Conservation (phyloP, 2,329 filamentous ascomycete genomes). For the Aspergillus niger region DNA sequence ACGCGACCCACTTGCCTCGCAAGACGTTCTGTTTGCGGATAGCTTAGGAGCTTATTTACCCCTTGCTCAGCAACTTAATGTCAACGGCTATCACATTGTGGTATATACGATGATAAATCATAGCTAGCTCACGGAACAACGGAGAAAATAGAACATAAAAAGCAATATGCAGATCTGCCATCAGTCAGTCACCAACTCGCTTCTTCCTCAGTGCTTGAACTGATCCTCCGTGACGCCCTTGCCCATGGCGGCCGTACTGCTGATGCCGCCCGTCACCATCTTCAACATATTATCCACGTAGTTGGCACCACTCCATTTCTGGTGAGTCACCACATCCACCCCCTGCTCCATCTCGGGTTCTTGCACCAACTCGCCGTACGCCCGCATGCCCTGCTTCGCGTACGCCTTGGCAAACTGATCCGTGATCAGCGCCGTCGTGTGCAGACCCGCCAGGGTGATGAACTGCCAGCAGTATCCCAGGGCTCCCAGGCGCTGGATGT, state of each 20-base stretch:
- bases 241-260: conserved; percentile 92
- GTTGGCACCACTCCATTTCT: conserved; percentile 96
- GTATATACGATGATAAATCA: background rate
- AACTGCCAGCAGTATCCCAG: conserved; percentile 99
- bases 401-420: conserved; percentile 86
- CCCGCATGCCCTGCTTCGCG: conserved; percentile 82
- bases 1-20: background rate
- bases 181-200: background rate
- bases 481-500: conserved; percentile 82
- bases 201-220: conserved; percentile 61
- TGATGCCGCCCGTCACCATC: conserved; percentile 94
- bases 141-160: background rate
- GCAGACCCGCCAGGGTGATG: conserved; percentile 96
- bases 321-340: conserved; percentile 95
- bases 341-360: conserved; percentile 92
- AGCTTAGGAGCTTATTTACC: background rate
- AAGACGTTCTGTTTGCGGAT: background rate
- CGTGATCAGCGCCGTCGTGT: conserved; percentile 90
- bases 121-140: background rate
- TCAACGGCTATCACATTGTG: background rate
- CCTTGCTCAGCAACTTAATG: too few relatives aligned
- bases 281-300: conserved; percentile 94
- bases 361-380: conserved; percentile 95
- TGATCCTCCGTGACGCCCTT: conserved; percentile 98
- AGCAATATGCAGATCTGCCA: background rate